phyloP scores from a whole-genome alignment of 768 basidiomycete species.

The Favolaschia claudopus region DNA sequence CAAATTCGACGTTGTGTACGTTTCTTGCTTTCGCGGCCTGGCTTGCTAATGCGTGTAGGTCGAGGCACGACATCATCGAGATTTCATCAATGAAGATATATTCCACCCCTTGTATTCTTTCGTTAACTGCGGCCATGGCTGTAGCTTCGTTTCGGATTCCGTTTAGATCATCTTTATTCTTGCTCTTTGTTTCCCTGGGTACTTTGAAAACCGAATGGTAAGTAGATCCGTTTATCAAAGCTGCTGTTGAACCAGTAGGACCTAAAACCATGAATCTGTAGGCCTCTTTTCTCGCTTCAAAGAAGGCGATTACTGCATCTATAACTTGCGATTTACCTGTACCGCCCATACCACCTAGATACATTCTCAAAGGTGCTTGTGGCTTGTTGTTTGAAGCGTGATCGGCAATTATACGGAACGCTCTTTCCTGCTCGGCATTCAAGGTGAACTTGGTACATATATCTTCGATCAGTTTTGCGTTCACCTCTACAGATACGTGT shows the following conservation, averaged over 20 bases:
- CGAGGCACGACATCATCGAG: slow-evolving; percentile 40
- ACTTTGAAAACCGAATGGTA: slow-evolving; percentile 41
- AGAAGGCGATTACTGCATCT: slow-evolving; percentile 30
- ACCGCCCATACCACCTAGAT: slow-evolving; percentile 41
- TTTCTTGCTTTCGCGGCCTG: slow-evolving; percentile 26
- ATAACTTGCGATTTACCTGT: slow-evolving; percentile 42
- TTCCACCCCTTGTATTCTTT: slow-evolving; percentile 28
- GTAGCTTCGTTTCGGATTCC: neutral
- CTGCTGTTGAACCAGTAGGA: slow-evolving; percentile 43
- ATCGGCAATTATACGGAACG: slow-evolving; percentile 38
- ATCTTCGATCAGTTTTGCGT: neutral
- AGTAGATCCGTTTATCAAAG: slow-evolving; percentile 40
- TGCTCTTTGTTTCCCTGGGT: neutral
- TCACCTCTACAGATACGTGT: neutral
- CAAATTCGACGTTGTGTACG: slow-evolving; percentile 28
- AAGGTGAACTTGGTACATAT: slow-evolving; percentile 21
- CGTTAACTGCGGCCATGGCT: neutral
- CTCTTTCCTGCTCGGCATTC: slow-evolving; percentile 41
- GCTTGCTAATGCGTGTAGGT: slow-evolving; percentile 31
- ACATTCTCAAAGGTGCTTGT: slow-evolving; percentile 36
- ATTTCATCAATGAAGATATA: slow-evolving; percentile 46
- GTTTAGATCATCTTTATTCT: neutral
- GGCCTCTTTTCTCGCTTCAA: slow-evolving; percentile 25
- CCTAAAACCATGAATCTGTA: slow-evolving; percentile 34
- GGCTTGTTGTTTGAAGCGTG: slow-evolving; percentile 16